A percentile compares a stretch with the other conserved stretches of the same genome.
Evolutionary conservation across 2,329 filamentous ascomycete genomes (phyloP).

Genomic region (Claviceps fusiformis): DNA sequence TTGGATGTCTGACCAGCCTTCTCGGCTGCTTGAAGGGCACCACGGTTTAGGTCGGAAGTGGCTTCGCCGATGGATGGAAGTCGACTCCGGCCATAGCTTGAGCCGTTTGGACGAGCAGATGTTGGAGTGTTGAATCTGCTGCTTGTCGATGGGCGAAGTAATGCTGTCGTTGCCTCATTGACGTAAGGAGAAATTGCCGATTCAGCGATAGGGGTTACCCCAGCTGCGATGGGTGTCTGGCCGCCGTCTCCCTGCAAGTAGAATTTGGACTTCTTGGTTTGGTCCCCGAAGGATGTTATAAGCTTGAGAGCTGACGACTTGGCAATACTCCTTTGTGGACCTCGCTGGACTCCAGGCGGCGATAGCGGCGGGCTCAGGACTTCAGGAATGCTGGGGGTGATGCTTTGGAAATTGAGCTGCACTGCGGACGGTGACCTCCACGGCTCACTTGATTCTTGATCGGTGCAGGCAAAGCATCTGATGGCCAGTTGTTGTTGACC

Average conservation of each 20-base stretch:
- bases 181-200: constrained; percentile 52
- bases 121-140: constrained; percentile 58
- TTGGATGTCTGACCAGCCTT: constrained; percentile 13
- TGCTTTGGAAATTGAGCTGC: constrained; percentile 42
- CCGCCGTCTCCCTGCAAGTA: constrained; percentile 42
- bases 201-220: constrained; percentile 78
- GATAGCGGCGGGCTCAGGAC: constrained; percentile 60
- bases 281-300: constrained; percentile 74
- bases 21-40: constrained; percentile 15
- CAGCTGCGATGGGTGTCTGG: constrained; percentile 64
- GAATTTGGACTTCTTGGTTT: constrained; percentile 49
- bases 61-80: constrained; percentile 64
- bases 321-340: constrained; percentile 49
- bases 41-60: constrained; percentile 19
- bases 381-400: constrained; percentile 43
- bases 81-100: constrained; percentile 48
- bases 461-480: constrained; percentile 84
- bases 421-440: constrained; percentile 76
- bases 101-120: constrained; percentile 45
- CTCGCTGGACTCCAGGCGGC: constrained; percentile 49
- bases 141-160: constrained; percentile 51
- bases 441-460: constrained; percentile 68
- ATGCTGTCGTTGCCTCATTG: constrained; percentile 51
- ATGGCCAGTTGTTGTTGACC: constrained; percentile 84
- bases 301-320: constrained; percentile 80